Conservation (phyloP, 2,329 filamentous ascomycete genomes). For the Alternaria conjuncta region DNA sequence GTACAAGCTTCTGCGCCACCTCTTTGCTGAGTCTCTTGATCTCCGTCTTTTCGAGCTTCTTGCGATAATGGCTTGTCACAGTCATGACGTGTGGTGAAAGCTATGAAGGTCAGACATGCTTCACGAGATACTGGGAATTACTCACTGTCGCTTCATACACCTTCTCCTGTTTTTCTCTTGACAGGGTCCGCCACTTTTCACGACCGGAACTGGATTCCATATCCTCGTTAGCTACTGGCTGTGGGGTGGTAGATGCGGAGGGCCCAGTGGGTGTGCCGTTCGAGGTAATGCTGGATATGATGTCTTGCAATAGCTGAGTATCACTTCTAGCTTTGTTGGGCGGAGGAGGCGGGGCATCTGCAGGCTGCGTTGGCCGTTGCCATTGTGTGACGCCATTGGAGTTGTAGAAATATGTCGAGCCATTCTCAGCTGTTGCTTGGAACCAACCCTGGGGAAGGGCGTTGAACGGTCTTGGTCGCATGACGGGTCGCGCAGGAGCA, state of each 20-base stretch:
- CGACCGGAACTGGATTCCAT: constrained; percentile 58
- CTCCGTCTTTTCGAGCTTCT: constrained; percentile 83
- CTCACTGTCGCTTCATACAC: constrained; percentile 92
- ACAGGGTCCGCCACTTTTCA: constrained; percentile 73
- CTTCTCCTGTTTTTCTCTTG: constrained; percentile 89
- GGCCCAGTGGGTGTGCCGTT: constrained; percentile 61
- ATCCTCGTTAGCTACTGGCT: constrained; percentile 62
- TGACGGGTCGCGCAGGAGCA: constrained; percentile 58
- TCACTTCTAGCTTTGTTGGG: constrained; percentile 70
- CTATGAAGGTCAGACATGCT: constrained; percentile 53
- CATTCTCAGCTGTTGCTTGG: constrained; percentile 69
- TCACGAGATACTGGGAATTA: constrained; percentile 12
- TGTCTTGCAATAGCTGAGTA: constrained; percentile 77
- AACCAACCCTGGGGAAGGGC: constrained; percentile 87
- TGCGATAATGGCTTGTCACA: constrained; percentile 83
- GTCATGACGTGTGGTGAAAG: constrained; percentile 84
- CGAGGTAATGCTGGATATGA: constrained; percentile 78
- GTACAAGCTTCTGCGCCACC: constrained; percentile 85
- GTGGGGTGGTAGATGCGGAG: constrained; percentile 69
- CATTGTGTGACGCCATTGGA: constrained; percentile 76
- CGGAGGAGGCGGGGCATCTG: constrained; percentile 64
- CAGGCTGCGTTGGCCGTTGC: constrained; percentile 75
- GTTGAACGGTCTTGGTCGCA: constrained; percentile 60
- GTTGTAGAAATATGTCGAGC: constrained; percentile 85
- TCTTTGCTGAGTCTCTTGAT: constrained; percentile 70